These are phyloP conservation scores for Ramicandelaber brevisporus DNA, from an alignment of 192 early-diverging fungal genomes.

Conservation along the genomic window DNA sequence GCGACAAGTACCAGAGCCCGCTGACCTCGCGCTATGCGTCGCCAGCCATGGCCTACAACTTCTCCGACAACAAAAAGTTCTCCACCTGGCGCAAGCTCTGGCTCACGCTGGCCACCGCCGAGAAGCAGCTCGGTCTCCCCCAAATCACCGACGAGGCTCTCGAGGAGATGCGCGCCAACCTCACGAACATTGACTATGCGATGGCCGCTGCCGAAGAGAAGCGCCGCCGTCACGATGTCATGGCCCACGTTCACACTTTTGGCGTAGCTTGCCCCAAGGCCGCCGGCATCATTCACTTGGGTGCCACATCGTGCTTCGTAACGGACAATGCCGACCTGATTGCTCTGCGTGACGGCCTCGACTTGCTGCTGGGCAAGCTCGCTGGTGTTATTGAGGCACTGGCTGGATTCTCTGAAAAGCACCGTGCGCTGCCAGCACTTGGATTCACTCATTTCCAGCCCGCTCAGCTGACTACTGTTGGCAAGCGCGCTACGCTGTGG, in stretches of 20 bases:
- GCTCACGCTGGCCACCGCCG: slow-evolving; percentile 77
- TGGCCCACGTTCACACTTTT: slow-evolving; percentile 98
- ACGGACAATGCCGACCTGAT: slow-evolving; percentile 98
- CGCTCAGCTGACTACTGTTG: slow-evolving; percentile 92
- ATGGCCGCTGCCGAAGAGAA: slow-evolving; percentile 79
- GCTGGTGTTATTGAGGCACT: slow-evolving; percentile 58
- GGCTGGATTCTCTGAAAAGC: slow-evolving; percentile 44
- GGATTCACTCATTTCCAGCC: slow-evolving; percentile 99
- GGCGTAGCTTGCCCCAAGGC: slow-evolving; percentile 61
- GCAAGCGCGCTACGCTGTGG: slow-evolving; percentile 91
- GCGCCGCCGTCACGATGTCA: slow-evolving; percentile 87
- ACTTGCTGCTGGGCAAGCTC: slow-evolving; percentile 75
- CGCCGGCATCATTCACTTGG: slow-evolving; percentile 91
- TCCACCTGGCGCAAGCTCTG: slow-evolving; percentile 88
- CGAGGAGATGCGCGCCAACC: slow-evolving; percentile 65
- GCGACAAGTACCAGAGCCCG: slow-evolving; percentile 78
- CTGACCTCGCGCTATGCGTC: slow-evolving; percentile 92
- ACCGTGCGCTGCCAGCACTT: slow-evolving; percentile 73
- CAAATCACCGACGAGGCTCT: slow-evolving; percentile 75
- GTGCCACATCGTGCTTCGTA: slow-evolving; percentile 97
- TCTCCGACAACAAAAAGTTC: slow-evolving; percentile 88
- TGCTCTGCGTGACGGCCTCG: slow-evolving; percentile 81
- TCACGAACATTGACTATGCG: slow-evolving; percentile 72
- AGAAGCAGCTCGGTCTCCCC: slow-evolving; percentile 69
- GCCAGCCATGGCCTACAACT: slow-evolving; percentile 89